Percentiles rank a stretch among this genome's conserved stretches.
Evolutionary conservation across 2,329 filamentous ascomycete genomes (phyloP).

Genomic region (Pyrenophora tritici-repentis): DNA sequence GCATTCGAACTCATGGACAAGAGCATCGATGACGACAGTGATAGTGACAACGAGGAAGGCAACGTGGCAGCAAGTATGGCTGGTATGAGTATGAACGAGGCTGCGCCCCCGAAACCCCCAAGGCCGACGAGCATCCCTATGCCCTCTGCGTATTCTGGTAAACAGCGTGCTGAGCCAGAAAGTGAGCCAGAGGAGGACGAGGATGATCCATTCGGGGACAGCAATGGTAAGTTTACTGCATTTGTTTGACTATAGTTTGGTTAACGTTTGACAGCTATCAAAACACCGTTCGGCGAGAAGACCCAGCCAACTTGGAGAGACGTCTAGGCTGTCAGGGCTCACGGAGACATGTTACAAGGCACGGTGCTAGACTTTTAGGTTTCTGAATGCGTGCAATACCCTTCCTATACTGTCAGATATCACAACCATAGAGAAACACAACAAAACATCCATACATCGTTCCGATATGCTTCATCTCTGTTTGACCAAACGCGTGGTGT

Average conservation of each 20-base stretch:
- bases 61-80: conserved; percentile 48
- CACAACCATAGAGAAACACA: background rate
- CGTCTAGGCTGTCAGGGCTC: conserved; percentile 24
- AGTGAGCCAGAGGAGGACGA: conserved; percentile 64
- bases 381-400: conserved; percentile 7
- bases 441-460: background rate
- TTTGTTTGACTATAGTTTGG: background rate
- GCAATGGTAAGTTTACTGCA: conserved; percentile 58
- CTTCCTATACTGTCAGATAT: background rate
- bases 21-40: conserved; percentile 74
- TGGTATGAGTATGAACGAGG: conserved; percentile 50
- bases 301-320: conserved; percentile 47
- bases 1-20: conserved; percentile 92
- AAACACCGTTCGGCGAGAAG: conserved; percentile 52
- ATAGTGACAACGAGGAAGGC: conserved; percentile 59
- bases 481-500: background rate
- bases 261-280: conserved; percentile 52
- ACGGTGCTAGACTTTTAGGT: conserved; percentile 2
- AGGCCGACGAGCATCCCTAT: conserved; percentile 52
- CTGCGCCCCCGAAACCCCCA: conserved; percentile 56
- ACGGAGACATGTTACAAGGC: background rate
- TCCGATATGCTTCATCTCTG: background rate
- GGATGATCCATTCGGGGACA: conserved; percentile 86
- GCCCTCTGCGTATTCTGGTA: conserved; percentile 41
- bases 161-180: conserved; percentile 57